phyloP scores from a whole-genome alignment of 1,284 basidiomycete genomes.

The Uromyces viciae-fabae region DNA sequence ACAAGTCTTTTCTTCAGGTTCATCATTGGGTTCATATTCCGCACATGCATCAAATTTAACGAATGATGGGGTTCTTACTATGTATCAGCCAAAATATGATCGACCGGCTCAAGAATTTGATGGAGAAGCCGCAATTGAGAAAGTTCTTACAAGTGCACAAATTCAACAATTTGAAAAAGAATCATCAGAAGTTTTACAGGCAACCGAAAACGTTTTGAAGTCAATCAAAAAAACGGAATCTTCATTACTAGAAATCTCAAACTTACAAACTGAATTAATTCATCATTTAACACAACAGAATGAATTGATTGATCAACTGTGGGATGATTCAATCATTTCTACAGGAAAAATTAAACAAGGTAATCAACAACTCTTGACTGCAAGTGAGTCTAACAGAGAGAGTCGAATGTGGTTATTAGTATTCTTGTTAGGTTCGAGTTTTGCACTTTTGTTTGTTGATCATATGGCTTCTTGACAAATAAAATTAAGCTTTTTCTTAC shows the following conservation, averaged over 20 bases:
- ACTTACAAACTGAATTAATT: slow-evolving; percentile 80
- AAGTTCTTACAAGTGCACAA: slow-evolving; percentile 71
- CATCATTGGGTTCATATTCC: slow-evolving; percentile 1
- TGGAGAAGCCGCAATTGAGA: slow-evolving; percentile 60
- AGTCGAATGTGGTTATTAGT: slow-evolving; percentile 75
- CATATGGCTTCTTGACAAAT: slow-evolving; percentile 53
- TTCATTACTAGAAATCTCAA: slow-evolving; percentile 79
- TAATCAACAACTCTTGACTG: slow-evolving; percentile 77
- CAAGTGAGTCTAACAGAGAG: slow-evolving; percentile 73
- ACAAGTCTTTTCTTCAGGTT: not conserved
- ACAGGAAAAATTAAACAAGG: slow-evolving; percentile 78
- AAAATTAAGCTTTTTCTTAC: too few relatives aligned
- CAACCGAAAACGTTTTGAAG: slow-evolving; percentile 74
- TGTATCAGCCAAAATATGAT: slow-evolving; percentile 51
- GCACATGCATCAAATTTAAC: slow-evolving; percentile 31
- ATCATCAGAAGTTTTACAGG: slow-evolving; percentile 75
- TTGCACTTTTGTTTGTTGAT: slow-evolving; percentile 80
- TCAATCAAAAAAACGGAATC: slow-evolving; percentile 83
- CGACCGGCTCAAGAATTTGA: slow-evolving; percentile 59
- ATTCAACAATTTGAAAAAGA: slow-evolving; percentile 86
- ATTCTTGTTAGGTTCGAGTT: slow-evolving; percentile 78
- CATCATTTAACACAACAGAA: slow-evolving; percentile 78
- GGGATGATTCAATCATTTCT: slow-evolving; percentile 79
- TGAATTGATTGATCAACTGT: slow-evolving; percentile 81
- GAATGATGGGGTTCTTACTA: slow-evolving; percentile 47